A percentile compares a stretch with the other conserved stretches of the same genome.
Conservation (phyloP, 148 eudicot genomes). For the Chenopodium album region DNA sequence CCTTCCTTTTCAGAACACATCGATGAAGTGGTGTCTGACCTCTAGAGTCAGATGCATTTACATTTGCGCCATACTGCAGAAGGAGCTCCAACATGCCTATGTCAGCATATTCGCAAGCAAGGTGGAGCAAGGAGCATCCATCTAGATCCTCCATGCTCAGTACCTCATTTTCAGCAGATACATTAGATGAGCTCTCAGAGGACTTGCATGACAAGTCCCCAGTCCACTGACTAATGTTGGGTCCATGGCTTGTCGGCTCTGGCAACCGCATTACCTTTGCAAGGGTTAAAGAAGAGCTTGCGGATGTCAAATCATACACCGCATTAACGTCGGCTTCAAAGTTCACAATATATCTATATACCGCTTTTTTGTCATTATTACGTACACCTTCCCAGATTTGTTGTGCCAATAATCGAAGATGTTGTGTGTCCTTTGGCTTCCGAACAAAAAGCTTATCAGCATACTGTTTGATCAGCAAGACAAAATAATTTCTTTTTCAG, state of each 20-base stretch:
- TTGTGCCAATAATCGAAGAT: constrained; percentile 50
- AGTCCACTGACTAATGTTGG: constrained; percentile 38
- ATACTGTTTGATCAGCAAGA: constrained; percentile 50
- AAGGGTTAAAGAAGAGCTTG: constrained; percentile 64
- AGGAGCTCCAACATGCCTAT: constrained; percentile 96
- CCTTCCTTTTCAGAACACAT: constrained; percentile 69
- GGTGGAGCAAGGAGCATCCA: constrained; percentile 89
- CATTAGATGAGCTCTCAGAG: constrained; percentile 40
- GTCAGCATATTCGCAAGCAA: constrained; percentile 92
- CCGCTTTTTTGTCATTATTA: constrained; percentile 77
- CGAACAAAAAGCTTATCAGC: constrained; percentile 81
- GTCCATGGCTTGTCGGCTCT: constrained; percentile 60
- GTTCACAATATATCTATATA: constrained; percentile 71
- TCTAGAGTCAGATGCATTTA: constrained; percentile 66
- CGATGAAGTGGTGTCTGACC: constrained; percentile 84
- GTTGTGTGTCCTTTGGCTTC: constrained; percentile 58
- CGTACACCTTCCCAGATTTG: constrained; percentile 96
- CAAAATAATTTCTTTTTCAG: background rate
- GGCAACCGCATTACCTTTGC: constrained; percentile 86
- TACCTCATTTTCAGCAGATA: constrained; percentile 52
- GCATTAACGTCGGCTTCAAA: constrained; percentile 76
- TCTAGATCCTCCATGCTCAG: constrained; percentile 50
- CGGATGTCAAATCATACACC: constrained; percentile 49
- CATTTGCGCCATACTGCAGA: constrained; percentile 88
- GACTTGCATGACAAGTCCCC: constrained; percentile 42